A percentile compares a stretch with the other conserved stretches of the same genome.
Evolutionary conservation across 2,329 filamentous ascomycete species (phyloP).

Genomic region (Trichophyton equinum): DNA sequence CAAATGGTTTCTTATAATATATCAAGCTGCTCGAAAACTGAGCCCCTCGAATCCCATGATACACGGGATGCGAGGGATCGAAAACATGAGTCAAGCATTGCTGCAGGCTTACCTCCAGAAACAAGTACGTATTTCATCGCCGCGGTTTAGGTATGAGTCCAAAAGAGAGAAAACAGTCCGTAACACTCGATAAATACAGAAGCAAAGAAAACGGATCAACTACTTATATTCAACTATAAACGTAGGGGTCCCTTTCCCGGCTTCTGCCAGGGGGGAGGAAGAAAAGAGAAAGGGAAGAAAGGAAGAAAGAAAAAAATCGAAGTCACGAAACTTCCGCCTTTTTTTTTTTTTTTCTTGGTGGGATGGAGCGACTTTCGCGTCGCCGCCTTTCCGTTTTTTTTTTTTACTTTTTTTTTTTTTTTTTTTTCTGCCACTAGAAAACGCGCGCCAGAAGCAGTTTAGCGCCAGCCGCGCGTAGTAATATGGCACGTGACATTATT

Average conservation of each 20-base stretch:
- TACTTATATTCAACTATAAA: slow-evolving; percentile 5
- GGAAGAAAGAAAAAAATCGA: slow-evolving; percentile 5
- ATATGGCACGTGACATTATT: neutral
- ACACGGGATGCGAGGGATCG: neutral
- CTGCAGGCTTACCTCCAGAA: slow-evolving; percentile 51
- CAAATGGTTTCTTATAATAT: neutral
- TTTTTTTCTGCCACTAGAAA: neutral
- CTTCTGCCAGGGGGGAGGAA: slow-evolving; percentile 8
- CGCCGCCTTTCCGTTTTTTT: neutral
- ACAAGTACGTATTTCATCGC: slow-evolving; percentile 74
- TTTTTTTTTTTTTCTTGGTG: neutral
- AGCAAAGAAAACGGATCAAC: neutral
- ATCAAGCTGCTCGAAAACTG: neutral
- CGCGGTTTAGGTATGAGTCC: slow-evolving; percentile 5
- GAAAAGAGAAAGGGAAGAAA: slow-evolving; percentile 1
- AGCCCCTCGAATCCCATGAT: neutral
- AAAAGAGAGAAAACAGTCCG: neutral
- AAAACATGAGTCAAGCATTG: slow-evolving; percentile 9
- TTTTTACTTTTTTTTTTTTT: neutral
- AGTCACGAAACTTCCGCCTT: neutral
- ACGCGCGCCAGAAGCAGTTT: neutral
- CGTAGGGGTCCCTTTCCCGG: slow-evolving; percentile 12
- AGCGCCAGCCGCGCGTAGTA: neutral
- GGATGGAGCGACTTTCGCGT: neutral
- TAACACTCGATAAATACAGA: neutral